phyloP scores from a whole-genome alignment of 768 basidiomycete species.

The Roridomyces roridus region DNA sequence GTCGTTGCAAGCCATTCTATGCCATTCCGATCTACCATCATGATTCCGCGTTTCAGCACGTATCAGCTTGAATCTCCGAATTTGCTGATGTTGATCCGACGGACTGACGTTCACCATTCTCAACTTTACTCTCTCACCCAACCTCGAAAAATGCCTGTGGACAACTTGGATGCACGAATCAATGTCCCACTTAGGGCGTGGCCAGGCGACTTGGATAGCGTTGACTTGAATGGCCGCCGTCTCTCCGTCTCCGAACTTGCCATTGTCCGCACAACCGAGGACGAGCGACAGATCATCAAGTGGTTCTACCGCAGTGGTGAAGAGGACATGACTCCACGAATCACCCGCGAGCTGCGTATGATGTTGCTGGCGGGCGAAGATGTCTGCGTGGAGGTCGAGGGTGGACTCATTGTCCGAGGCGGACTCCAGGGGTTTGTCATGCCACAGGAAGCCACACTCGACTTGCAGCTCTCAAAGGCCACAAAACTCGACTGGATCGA shows the following conservation, averaged over 20 bases:
- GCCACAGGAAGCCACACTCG: constrained; percentile 1
- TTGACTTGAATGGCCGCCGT: neutral
- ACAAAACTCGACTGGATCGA: neutral
- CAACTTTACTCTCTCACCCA: no score
- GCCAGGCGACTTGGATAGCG: neutral
- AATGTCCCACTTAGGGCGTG: neutral
- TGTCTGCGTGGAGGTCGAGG: neutral
- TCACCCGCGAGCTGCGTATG: constrained; percentile 1
- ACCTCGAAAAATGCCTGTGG: neutral
- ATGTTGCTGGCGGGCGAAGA: constrained; percentile 8
- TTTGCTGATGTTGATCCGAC: no score
- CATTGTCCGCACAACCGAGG: neutral
- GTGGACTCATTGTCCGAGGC: constrained; percentile 32
- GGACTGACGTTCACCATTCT: no score
- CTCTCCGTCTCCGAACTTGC: neutral
- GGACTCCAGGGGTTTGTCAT: constrained; percentile 2
- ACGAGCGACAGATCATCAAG: neutral
- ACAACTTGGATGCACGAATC: neutral
- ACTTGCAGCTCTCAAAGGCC: neutral
- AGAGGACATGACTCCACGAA: neutral
- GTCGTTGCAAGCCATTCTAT: no score
- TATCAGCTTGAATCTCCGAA: no score
- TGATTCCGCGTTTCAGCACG: no score
- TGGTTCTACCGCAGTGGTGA: neutral
- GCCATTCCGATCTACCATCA: no score